Percentiles rank a stretch among this genome's conserved stretches.
Conservation (phyloP, 2,329 filamentous ascomycete genomes). For the Pseudocercospora crystallina region DNA sequence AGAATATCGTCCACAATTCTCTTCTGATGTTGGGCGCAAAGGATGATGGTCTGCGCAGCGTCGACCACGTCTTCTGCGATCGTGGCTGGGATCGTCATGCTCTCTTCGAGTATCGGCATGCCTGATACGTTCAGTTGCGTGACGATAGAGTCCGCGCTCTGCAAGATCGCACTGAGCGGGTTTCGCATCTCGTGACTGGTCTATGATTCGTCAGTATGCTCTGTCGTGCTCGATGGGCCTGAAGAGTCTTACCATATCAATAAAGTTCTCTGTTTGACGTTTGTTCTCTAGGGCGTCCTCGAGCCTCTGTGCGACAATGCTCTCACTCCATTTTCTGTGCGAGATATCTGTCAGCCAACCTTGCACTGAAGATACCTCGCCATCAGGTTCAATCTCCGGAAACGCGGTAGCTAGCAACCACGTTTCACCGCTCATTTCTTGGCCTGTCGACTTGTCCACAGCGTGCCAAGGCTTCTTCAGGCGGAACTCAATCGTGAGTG, state of each 20-base stretch:
- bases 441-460: slow-evolving; percentile 28
- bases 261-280: slow-evolving; percentile 39
- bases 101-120: slow-evolving; percentile 26
- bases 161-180: slow-evolving; percentile 45
- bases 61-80: slow-evolving; percentile 29
- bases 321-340: slow-evolving; percentile 35
- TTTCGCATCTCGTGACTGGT: slow-evolving; percentile 46
- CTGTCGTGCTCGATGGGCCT: too few species aligned
- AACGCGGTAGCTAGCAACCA: slow-evolving; percentile 37
- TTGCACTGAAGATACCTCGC: slow-evolving; percentile 30
- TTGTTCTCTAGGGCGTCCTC: slow-evolving; percentile 40
- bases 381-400: slow-evolving; percentile 33
- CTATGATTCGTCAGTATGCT: too few species aligned
- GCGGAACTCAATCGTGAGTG: slow-evolving; percentile 40
- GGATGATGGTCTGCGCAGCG: slow-evolving; percentile 42
- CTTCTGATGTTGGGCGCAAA: slow-evolving; percentile 50
- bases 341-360: slow-evolving; percentile 38
- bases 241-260: slow-evolving; percentile 31
- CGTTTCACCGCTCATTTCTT: slow-evolving; percentile 29
- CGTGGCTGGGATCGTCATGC: slow-evolving; percentile 21
- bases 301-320: slow-evolving; percentile 30
- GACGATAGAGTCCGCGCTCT: slow-evolving; percentile 46
- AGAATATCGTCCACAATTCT: slow-evolving; percentile 51
- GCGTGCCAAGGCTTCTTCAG: slow-evolving; percentile 38
- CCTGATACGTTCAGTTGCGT: slow-evolving; percentile 29